Percentiles rank a stretch among this genome's conserved stretches.
These are phyloP conservation scores for Boletus smithii DNA, from an alignment of 1,284 basidiomycete genomes.

Conservation along the genomic window DNA sequence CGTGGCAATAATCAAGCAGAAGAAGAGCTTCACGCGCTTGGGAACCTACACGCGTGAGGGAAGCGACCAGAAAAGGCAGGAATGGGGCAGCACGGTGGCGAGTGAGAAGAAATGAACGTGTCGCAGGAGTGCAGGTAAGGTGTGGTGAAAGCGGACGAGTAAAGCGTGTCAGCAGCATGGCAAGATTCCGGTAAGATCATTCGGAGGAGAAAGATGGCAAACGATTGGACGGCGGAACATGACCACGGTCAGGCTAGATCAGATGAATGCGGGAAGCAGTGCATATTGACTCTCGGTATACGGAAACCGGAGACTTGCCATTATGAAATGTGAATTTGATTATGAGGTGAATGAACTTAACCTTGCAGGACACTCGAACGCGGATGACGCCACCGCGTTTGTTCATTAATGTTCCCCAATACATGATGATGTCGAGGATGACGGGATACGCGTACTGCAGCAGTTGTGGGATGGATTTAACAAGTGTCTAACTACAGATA, in stretches of 20 bases:
- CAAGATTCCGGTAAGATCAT: constrained; percentile 48
- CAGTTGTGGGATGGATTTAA: constrained; percentile 18
- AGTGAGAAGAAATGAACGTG: constrained; percentile 48
- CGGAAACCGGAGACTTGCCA: constrained; percentile 34
- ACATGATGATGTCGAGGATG: constrained; percentile 35
- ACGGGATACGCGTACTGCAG: constrained; percentile 21
- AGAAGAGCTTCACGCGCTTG: constrained; percentile 29
- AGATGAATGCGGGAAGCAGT: constrained; percentile 30
- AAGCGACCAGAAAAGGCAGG: constrained; percentile 51
- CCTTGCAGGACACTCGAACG: constrained; percentile 34
- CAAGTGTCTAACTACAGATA: constrained; percentile 29
- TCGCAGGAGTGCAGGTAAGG: constrained; percentile 55
- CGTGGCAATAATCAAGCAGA: constrained; percentile 33
- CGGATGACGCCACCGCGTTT: constrained; percentile 32
- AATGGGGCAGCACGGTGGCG: constrained; percentile 48
- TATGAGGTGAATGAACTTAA: constrained; percentile 37
- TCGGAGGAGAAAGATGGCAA: constrained; percentile 49
- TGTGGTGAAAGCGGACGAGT: constrained; percentile 44
- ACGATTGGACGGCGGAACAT: constrained; percentile 39
- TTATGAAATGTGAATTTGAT: constrained; percentile 40
- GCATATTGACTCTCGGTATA: constrained; percentile 29
- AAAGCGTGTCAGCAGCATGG: constrained; percentile 63
- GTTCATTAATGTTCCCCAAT: constrained; percentile 35
- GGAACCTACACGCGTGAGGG: constrained; percentile 39
- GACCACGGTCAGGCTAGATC: constrained; percentile 24